Base-by-base conservation (phyloP, 2,329 filamentous ascomycete genomes). In the Aspergillus clavatus region DNA sequence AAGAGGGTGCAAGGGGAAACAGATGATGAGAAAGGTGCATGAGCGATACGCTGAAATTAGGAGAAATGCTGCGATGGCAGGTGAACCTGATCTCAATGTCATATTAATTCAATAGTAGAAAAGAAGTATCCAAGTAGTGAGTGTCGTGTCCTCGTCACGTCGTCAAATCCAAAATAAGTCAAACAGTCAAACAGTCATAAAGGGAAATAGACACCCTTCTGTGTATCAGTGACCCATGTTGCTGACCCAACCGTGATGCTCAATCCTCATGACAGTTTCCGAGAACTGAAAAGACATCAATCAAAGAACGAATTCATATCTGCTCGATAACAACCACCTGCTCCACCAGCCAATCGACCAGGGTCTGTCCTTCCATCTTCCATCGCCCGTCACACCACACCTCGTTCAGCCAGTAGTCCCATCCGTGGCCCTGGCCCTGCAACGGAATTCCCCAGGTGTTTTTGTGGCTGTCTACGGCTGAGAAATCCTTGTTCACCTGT, bases 331-430 rank as follows among this genome's bases (percentile, higher is more conserved):
- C 61, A 47, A 73, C 52, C n/a, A 68, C 54, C 24, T 51, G 56
- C 45, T 71, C 71, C 19, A 72, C 65, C 33, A 70, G 39, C 60
- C 61, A 67, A 52, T 74, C 66, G 3, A 66, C 60, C 18, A 71
- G 45, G 28, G 51, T 56, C 50, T 74, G 71, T 6, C 64, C 61
- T 42, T 72, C 70, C 40, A 61, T 56, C 40, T 62, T 70, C 70
- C 70, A 72, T 45, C 55, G 55, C n/a, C 55, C 70, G 51, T 61
- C 62, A n/a, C 46, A 39, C 66, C 67, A 73, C 21, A 68, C 56
- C 47, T 68, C 65, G 36, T 59, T 48, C 19, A 62, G 27, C 67
- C 67, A 66, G 53, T 66, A 66, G 41, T 48, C 51, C 62, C 59
- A 63, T 21, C 53, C 43, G 46, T 58, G 57, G 19, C 53, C 45